A percentile compares a stretch with the other conserved stretches of the same genome.
phyloP scores from a whole-genome alignment of 441 rosid genomes.

The Daphne laureola region DNA sequence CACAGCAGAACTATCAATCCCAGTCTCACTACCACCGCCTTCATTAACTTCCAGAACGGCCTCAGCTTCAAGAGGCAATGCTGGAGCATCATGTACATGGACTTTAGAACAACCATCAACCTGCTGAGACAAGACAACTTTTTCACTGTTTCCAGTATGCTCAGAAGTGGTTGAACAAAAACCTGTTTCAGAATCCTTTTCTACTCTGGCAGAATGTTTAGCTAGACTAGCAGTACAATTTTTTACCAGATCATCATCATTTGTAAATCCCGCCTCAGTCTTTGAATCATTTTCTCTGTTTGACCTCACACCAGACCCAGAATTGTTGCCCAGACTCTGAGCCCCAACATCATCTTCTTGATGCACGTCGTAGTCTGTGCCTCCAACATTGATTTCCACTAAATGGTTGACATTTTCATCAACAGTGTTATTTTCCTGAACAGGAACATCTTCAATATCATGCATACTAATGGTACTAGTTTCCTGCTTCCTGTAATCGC shows the following conservation, averaged over 20 bases:
- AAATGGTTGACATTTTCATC: conserved; percentile 20
- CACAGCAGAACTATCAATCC: conserved; percentile 15
- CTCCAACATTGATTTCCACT: conserved; percentile 16
- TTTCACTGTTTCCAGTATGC: conserved; percentile 20
- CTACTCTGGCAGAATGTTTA: conserved; percentile 24
- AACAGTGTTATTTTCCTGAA: conserved; percentile 21
- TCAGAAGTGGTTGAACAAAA: conserved; percentile 10
- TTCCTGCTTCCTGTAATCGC: conserved; percentile 26
- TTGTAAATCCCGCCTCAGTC: conserved; percentile 21
- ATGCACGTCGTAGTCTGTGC: conserved; percentile 15
- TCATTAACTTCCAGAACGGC: conserved; percentile 19
- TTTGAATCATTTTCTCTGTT: conserved; percentile 21
- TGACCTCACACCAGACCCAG: conserved; percentile 20
- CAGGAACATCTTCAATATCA: conserved; percentile 26
- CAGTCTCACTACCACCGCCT: conserved; percentile 20
- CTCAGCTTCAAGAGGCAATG: conserved; percentile 16
- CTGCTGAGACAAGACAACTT: conserved; percentile 18
- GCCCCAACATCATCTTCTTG: conserved; percentile 18
- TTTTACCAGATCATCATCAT: conserved; percentile 22
- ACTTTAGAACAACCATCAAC: conserved; percentile 17
- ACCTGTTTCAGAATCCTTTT: conserved; percentile 29
- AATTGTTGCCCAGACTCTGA: conserved; percentile 21
- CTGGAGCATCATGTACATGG: conserved; percentile 14
- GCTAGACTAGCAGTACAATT: conserved; percentile 18
- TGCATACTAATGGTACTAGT: conserved; percentile 23